Evolutionary conservation across 1,139 yeast species (phyloP).

Genomic region (Debaryomyces sp.): DNA sequence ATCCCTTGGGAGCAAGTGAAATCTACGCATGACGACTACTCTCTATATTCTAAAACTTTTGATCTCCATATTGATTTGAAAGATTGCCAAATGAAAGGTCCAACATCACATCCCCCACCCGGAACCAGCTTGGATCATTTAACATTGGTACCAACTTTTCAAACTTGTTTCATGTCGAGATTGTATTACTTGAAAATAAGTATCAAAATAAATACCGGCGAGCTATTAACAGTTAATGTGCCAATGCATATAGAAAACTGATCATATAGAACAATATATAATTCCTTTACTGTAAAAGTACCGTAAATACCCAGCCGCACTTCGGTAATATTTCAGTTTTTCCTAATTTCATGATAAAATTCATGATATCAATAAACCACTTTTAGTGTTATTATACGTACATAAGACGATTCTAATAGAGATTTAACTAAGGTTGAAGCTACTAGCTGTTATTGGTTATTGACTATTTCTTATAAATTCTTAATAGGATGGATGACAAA

Average conservation of each 20-base stretch:
- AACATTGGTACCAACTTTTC: constrained; percentile 60
- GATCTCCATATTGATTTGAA: constrained; percentile 28
- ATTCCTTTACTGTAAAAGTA: background rate
- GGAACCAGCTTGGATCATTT: constrained; percentile 29
- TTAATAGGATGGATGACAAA: constrained; percentile 7
- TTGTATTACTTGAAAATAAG: constrained; percentile 45
- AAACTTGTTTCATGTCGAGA: constrained; percentile 56
- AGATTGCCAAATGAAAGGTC: constrained; percentile 29
- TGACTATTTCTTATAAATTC: background rate
- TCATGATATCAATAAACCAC: background rate
- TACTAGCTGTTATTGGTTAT: background rate
- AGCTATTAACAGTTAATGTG: constrained; percentile 36
- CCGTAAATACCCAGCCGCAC: background rate
- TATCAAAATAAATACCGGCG: constrained; percentile 36
- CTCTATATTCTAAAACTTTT: constrained; percentile 30
- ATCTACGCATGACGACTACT: constrained; percentile 17
- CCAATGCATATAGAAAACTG: constrained; percentile 36
- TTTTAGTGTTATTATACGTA: background rate
- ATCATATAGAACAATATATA: background rate
- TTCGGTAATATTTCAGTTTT: background rate
- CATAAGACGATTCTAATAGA: background rate
- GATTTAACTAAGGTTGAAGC: background rate
- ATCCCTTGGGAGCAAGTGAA: constrained; percentile 32
- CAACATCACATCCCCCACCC: constrained; percentile 10
- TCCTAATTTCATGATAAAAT: background rate